Percentiles rank a stretch among this genome's conserved stretches.
Evolutionary conservation across 2,329 filamentous ascomycete genomes (phyloP).

Genomic region (Emergomyces orientalis): DNA sequence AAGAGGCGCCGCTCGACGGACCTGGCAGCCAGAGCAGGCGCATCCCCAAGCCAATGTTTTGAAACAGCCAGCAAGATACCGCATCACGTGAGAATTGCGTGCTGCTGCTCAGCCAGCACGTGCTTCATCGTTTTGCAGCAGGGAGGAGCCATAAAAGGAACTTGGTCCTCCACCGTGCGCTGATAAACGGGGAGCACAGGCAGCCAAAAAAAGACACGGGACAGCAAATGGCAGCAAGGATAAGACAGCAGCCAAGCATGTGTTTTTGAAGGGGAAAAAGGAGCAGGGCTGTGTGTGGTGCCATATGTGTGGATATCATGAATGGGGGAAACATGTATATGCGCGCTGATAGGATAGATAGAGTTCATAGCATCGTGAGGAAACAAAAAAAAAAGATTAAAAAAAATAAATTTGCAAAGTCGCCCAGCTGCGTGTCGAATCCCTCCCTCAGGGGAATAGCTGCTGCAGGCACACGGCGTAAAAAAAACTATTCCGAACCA

Average conservation of each 20-base stretch:
- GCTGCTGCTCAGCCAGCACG: constrained; percentile 6
- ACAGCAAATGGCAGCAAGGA: neutral
- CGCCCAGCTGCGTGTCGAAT: neutral
- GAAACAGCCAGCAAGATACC: neutral
- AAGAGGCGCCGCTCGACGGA: neutral
- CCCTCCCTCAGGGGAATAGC: no score
- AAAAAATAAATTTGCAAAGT: no score
- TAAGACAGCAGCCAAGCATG: neutral
- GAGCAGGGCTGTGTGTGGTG: neutral
- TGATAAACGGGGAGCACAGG: neutral
- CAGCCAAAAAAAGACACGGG: neutral
- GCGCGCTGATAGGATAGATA: neutral
- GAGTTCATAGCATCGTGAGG: neutral
- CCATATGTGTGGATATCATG: neutral
- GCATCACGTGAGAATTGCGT: constrained; percentile 14
- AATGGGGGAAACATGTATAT: neutral
- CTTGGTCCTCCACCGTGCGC: neutral
- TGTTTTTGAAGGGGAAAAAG: neutral
- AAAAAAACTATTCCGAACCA: no score
- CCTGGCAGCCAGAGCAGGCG: no score
- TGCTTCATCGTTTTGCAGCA: neutral
- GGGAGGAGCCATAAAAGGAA: constrained; percentile 3
- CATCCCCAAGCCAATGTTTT: no score
- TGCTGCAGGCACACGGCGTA: neutral
- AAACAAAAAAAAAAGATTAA: neutral